Evolutionary conservation across 768 basidiomycete species (phyloP).

Genomic region (Albatrellus ellisii): DNA sequence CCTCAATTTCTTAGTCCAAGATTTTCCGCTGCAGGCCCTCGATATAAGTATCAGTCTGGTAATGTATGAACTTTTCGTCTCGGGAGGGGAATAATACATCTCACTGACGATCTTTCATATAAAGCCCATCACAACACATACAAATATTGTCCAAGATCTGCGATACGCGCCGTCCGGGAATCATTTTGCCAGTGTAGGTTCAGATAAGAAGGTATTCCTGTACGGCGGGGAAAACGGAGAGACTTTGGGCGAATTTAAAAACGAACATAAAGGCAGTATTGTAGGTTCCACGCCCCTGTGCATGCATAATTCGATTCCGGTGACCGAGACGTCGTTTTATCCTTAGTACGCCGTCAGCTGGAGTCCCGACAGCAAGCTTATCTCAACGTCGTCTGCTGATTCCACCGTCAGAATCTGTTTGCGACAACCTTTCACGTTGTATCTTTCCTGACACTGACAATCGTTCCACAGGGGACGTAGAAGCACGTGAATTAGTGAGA

Average conservation of each 20-base stretch:
- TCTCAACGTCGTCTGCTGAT: constrained; percentile 81
- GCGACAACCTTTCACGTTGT: not conserved
- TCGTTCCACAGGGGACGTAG: constrained; percentile 57
- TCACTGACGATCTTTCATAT: not conserved
- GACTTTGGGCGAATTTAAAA: constrained; percentile 51
- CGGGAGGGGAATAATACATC: not conserved
- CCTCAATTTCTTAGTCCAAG: not conserved
- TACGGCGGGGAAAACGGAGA: constrained; percentile 90
- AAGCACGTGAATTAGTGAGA: constrained; percentile 48
- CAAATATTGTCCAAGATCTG: constrained; percentile 87
- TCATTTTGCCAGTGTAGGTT: constrained; percentile 78
- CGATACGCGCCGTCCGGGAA: constrained; percentile 73
- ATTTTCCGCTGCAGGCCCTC: constrained; percentile 53
- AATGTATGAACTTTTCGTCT: constrained; percentile 31
- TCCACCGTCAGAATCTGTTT: constrained; percentile 79
- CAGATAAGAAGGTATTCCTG: constrained; percentile 76
- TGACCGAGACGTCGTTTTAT: not conserved
- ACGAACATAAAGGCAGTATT: constrained; percentile 64
- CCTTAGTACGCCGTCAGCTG: constrained; percentile 64
- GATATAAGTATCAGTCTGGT: constrained; percentile 83
- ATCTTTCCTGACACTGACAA: not conserved
- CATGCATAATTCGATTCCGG: not conserved
- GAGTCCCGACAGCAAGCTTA: constrained; percentile 57
- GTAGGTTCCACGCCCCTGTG: constrained; percentile 28
- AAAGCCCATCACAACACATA: constrained; percentile 77